Evolutionary conservation across 176 grass and related monocot genomes (phyloP).

Genomic region (Aegilops tauschii): DNA sequence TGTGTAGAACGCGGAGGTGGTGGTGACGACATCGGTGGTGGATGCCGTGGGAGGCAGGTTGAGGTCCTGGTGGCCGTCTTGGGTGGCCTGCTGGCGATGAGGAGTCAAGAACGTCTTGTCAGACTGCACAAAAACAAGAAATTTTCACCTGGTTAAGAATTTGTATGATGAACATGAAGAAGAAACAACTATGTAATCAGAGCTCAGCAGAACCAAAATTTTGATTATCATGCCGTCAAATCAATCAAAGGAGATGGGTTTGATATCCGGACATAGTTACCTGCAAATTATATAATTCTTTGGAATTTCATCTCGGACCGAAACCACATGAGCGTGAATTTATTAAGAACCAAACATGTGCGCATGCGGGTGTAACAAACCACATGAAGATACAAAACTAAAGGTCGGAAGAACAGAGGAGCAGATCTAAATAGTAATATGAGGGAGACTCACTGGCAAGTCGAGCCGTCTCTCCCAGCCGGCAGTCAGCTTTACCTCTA

Average conservation of each 20-base stretch:
- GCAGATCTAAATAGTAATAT: background rate
- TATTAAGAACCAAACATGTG: no score
- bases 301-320: no score
- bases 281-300: no score
- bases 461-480: constrained; percentile 55
- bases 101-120: constrained; percentile 50
- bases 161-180: background rate
- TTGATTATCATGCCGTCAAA: no score
- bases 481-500: constrained; percentile 43
- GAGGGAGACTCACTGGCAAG: constrained; percentile 28
- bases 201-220: no score
- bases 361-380: no score
- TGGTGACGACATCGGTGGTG: background rate
- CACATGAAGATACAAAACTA: no score
- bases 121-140: constrained; percentile 19
- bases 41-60: constrained; percentile 31
- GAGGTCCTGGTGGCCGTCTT: constrained; percentile 27
- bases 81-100: constrained; percentile 2
- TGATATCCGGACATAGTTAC: no score
- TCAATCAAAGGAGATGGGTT: no score
- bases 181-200: background rate
- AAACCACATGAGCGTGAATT: no score
- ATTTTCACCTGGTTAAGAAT: background rate
- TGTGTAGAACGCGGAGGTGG: constrained; percentile 25
- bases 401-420: background rate